phyloP scores from a whole-genome alignment of 352 stramenopile genomes.

The Globisporangium heterothallicum region DNA sequence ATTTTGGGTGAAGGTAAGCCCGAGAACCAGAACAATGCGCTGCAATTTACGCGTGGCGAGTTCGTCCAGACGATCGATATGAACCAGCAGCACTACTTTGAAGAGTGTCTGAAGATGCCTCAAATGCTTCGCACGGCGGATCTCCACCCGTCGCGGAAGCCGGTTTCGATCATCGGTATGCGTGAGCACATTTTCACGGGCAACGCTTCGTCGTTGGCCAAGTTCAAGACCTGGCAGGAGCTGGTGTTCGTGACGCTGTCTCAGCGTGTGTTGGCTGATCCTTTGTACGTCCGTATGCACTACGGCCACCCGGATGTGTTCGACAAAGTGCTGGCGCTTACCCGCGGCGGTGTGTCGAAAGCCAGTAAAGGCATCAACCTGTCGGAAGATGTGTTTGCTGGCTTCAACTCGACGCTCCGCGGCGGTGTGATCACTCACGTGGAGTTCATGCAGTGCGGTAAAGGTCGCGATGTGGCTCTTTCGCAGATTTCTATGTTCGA shows the following conservation, averaged over 20 bases:
- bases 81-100: slow-evolving; percentile 87
- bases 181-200: slow-evolving; percentile 85
- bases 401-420: slow-evolving; percentile 75
- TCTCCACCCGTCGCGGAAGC: slow-evolving; percentile 58
- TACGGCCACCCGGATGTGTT: slow-evolving; percentile 85
- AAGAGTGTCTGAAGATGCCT: slow-evolving; percentile 84
- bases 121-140: slow-evolving; percentile 71
- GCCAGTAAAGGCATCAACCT: slow-evolving; percentile 81
- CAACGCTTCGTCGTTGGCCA: slow-evolving; percentile 74
- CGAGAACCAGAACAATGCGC: slow-evolving; percentile 84
- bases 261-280: slow-evolving; percentile 71
- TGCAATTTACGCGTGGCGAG: slow-evolving; percentile 75
- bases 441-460: slow-evolving; percentile 86
- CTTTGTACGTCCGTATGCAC: slow-evolving; percentile 75
- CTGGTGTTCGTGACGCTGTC: slow-evolving; percentile 82
- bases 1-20: slow-evolving; percentile 81
- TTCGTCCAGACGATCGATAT: slow-evolving; percentile 88
- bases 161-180: slow-evolving; percentile 82
- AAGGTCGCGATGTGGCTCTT: slow-evolving; percentile 77
- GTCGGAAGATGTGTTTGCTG: slow-evolving; percentile 83
- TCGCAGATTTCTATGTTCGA: slow-evolving; percentile 88
- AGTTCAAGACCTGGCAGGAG: slow-evolving; percentile 86
- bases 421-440: slow-evolving; percentile 76
- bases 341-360: slow-evolving; percentile 72
- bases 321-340: slow-evolving; percentile 73